Evolutionary conservation across 768 basidiomycete genomes (phyloP).

Genomic region (Mycena chlorophos): DNA sequence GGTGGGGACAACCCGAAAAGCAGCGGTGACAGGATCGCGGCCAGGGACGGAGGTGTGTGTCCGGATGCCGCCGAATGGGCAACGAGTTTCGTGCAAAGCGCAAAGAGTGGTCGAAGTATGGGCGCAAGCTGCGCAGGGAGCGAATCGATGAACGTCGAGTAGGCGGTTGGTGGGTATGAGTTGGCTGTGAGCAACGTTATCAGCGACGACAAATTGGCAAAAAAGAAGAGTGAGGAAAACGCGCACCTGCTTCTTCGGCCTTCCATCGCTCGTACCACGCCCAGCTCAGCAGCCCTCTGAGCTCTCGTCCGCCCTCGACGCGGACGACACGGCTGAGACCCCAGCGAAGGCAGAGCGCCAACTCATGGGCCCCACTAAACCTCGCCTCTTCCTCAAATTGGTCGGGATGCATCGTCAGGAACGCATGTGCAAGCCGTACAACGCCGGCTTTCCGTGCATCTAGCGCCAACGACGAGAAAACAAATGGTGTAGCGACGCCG

Average conservation of each 20-base stretch:
- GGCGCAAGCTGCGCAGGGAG: conserved; percentile 70
- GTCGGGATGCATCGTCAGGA: conserved; percentile 43
- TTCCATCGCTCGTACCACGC: conserved; percentile 83
- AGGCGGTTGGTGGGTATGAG: conserved; percentile 72
- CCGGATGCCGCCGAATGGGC: conserved; percentile 85
- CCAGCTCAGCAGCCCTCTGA: conserved; percentile 85
- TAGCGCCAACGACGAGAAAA: conserved; percentile 67
- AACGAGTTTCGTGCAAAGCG: conserved; percentile 78
- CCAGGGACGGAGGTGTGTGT: conserved; percentile 87
- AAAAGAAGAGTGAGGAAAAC: neutral
- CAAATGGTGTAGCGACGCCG: conserved; percentile 64
- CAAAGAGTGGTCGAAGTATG: conserved; percentile 68
- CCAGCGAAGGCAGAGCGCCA: conserved; percentile 94
- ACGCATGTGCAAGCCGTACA: conserved; percentile 58
- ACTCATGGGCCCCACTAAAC: conserved; percentile 83
- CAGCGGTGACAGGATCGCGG: conserved; percentile 71
- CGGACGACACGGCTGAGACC: conserved; percentile 79
- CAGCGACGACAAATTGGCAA: neutral
- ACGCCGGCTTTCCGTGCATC: conserved; percentile 56
- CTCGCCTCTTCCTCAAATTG: conserved; percentile 65
- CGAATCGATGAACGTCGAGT: conserved; percentile 64
- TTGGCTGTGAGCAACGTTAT: conserved; percentile 41
- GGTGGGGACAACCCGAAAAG: conserved; percentile 8
- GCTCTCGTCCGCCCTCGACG: conserved; percentile 65
- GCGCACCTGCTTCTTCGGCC: conserved; percentile 77